These are phyloP conservation scores for Cryptococcus wingfieldii DNA, from an alignment of 1,284 basidiomycete species.

Conservation along the genomic window DNA sequence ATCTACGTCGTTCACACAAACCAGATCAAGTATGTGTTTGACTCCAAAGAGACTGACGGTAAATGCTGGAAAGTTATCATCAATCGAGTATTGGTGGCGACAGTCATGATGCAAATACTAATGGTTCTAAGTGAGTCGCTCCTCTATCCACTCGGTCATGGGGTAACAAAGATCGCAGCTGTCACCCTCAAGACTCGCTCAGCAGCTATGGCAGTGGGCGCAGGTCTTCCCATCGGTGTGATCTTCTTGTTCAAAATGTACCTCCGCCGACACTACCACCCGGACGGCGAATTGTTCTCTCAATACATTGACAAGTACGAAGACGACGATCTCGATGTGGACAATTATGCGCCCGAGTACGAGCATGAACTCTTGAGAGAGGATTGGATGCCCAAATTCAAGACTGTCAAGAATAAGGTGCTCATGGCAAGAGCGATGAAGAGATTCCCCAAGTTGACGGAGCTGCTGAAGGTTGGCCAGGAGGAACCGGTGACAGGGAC, in stretches of 20 bases:
- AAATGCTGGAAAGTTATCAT: constrained; percentile 32
- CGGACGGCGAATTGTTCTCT: constrained; percentile 7
- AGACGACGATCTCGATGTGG: neutral
- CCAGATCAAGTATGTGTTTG: constrained; percentile 30
- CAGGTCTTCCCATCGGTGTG: constrained; percentile 10
- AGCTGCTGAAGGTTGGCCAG: constrained; percentile 2
- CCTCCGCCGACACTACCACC: constrained; percentile 10
- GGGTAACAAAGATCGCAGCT: neutral
- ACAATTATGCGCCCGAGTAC: constrained; percentile 5
- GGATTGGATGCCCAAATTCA: constrained; percentile 18
- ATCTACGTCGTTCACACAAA: constrained; percentile 29
- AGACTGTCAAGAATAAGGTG: constrained; percentile 10
- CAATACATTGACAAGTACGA: constrained; percentile 7
- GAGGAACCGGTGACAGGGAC: neutral
- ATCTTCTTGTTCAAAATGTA: constrained; percentile 14
- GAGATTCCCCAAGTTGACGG: constrained; percentile 6
- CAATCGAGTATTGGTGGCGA: constrained; percentile 26
- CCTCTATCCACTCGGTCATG: neutral
- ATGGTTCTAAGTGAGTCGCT: constrained; percentile 32
- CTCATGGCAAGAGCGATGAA: constrained; percentile 8
- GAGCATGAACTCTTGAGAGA: constrained; percentile 11
- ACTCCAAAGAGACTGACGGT: constrained; percentile 36
- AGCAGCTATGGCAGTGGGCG: constrained; percentile 8
- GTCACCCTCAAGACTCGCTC: constrained; percentile 16
- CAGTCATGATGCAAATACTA: constrained; percentile 32